phyloP scores from a whole-genome alignment of 768 basidiomycete genomes.

The Lyophyllum shimeji region DNA sequence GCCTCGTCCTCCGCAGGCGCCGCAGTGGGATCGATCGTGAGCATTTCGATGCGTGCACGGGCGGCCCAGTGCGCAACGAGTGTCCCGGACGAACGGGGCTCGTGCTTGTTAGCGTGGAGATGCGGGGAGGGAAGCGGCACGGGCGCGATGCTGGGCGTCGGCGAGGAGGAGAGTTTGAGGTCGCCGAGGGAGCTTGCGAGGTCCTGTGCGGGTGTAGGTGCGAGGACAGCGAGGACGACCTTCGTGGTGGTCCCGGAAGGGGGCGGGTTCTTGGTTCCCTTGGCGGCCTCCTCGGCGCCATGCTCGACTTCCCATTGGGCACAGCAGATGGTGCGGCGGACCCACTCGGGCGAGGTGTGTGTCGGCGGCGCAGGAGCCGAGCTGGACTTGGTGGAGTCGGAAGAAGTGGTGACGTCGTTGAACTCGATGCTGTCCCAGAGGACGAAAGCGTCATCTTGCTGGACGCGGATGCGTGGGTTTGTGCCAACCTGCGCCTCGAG shows the following conservation, averaged over 20 bases:
- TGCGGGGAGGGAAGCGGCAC: slow-evolving; percentile 68
- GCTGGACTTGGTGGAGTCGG: slow-evolving; percentile 21
- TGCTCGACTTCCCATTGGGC: slow-evolving; percentile 73
- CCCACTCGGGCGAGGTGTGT: slow-evolving; percentile 72
- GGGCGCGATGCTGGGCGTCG: slow-evolving; percentile 38
- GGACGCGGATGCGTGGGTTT: slow-evolving; percentile 79
- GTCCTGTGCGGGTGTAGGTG: slow-evolving; percentile 22
- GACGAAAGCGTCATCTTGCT: slow-evolving; percentile 80
- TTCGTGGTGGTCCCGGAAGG: slow-evolving; percentile 33
- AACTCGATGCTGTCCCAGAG: slow-evolving; percentile 75
- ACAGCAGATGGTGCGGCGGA: slow-evolving; percentile 81
- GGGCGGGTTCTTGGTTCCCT: slow-evolving; percentile 12
- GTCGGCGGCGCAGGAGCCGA: slow-evolving; percentile 17
- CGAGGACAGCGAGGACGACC: slow-evolving; percentile 61
- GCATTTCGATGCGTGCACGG: slow-evolving; percentile 54
- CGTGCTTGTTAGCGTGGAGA: slow-evolving; percentile 54
- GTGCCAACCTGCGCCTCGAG: slow-evolving; percentile 86
- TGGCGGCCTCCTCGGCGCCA: slow-evolving; percentile 28
- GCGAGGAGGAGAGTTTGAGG: slow-evolving; percentile 21
- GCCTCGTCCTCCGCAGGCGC: slow-evolving; percentile 31
- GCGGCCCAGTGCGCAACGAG: slow-evolving; percentile 69
- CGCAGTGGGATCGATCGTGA: slow-evolving; percentile 52
- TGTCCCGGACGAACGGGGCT: slow-evolving; percentile 62
- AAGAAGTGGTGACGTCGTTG: slow-evolving; percentile 27
- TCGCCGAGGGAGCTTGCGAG: slow-evolving; percentile 32